Base-by-base conservation (phyloP, 108 stramenopile genomes). In the Nannochloropsis salina region DNA sequence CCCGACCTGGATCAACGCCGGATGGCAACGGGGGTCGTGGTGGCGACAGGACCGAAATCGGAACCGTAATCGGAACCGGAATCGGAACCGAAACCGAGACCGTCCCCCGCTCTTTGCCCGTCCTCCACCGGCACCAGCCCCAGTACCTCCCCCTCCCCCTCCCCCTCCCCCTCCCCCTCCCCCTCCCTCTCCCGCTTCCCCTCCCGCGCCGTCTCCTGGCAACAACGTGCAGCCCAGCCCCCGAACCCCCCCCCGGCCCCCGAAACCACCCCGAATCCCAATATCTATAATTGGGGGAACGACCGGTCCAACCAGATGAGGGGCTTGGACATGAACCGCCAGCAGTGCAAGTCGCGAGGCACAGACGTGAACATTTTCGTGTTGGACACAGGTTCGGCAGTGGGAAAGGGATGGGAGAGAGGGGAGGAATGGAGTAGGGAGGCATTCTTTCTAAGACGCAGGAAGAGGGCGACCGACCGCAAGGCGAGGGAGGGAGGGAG, bases 341-440 rank as follows among this genome's bases (percentile, higher is more conserved):
- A n/a, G 61, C 61, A 74, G 6, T 74, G 61, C 61, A 74, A 74
- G 61, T n/a, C 20, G 20, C 20, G 61, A n/a, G 61, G 61, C 20
- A 74, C 61, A 74, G 61, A 74, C 6, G 61, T 74, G 20, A n/a
- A 74, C n/a, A 74, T 74, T n/a, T 74, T 74, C n/a, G n/a, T 74
- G n/a, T 6, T 74, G 61, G 61, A 74, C 61, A 74, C 61, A n/a
- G 61, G 61, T 74, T 2, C 20, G 61, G n/a, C 15, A 3, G 61
- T 15, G n/a, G n/a, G 61, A n/a, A 74, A 51, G 15, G 47, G 47
- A 51, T 51, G 47, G 47, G 47, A 15, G 47, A 51, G 15, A 15
- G 47, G 15, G 47, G 47, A 0, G 47, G 47, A 51, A 51, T 10
- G 47, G 47, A 51, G 47, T 51, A 51, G 15, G 10, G 47, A 51